A percentile compares a stretch with the other conserved stretches of the same genome.
phyloP scores from a whole-genome alignment of 140 eudicot species.

The Ambrosia hybrid region DNA sequence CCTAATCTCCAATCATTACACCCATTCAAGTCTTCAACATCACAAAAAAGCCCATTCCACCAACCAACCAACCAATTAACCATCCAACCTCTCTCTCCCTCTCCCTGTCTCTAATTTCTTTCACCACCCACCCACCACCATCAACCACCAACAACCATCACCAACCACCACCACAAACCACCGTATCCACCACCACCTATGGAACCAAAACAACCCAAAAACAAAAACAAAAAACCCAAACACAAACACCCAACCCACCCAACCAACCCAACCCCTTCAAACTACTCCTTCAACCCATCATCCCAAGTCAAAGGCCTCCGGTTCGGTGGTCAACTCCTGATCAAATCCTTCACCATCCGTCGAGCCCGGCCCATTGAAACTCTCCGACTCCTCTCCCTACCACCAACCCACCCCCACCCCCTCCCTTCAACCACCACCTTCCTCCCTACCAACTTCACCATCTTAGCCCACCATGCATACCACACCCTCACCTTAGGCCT shows the following conservation, averaged over 20 bases:
- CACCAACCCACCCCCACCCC: slow-evolving; percentile 32
- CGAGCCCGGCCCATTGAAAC: slow-evolving; percentile 71
- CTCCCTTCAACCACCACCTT: slow-evolving; percentile 64
- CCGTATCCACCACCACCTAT: no score
- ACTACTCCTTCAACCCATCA: slow-evolving; percentile 72
- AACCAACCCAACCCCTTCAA: slow-evolving; percentile 54
- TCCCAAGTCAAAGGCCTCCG: slow-evolving; percentile 85
- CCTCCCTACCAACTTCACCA: slow-evolving; percentile 88
- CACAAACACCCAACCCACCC: slow-evolving; percentile 75
- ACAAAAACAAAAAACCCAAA: slow-evolving; percentile 62
- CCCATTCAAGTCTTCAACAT: neutral
- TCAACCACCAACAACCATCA: slow-evolving; percentile 14
- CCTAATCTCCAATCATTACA: slow-evolving; percentile 22
- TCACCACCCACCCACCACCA: slow-evolving; percentile 11
- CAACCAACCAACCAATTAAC: slow-evolving; percentile 13
- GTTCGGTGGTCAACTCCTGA: slow-evolving; percentile 86
- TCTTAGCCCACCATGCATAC: slow-evolving; percentile 95
- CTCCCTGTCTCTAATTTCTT: neutral
- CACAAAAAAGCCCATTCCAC: slow-evolving; percentile 25
- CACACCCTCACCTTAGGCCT: slow-evolving; percentile 90
- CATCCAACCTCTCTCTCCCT: slow-evolving; percentile 11
- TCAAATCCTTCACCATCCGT: slow-evolving; percentile 92
- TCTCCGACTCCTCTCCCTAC: slow-evolving; percentile 73
- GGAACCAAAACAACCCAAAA: slow-evolving; percentile 42
- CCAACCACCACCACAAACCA: slow-evolving; percentile 21